Percentiles rank a stretch among this genome's conserved stretches.
These are phyloP conservation scores for Immersiella caudata DNA, from an alignment of 495 filamentous ascomycete species.

Conservation along the genomic window DNA sequence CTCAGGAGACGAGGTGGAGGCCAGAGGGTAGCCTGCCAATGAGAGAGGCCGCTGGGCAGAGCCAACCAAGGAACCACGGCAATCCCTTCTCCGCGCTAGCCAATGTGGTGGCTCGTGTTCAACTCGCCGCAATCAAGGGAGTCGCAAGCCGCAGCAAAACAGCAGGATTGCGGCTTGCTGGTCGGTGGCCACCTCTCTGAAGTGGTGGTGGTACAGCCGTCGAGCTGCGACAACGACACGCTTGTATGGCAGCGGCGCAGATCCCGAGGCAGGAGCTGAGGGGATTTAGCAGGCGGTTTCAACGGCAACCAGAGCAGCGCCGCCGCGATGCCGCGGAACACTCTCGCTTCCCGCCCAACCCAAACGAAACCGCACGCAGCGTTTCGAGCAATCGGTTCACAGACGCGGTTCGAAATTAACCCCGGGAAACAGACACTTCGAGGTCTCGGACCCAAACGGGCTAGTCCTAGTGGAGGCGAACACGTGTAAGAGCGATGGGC, in stretches of 20 bases:
- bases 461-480: neutral
- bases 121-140: constrained; percentile 8
- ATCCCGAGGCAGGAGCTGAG: neutral
- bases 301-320: constrained; percentile 27
- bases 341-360: constrained; percentile 16
- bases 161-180: neutral
- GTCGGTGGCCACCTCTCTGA: neutral
- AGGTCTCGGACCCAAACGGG: neutral
- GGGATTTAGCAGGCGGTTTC: constrained; percentile 33
- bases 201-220: too few relatives aligned
- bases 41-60: constrained; percentile 3
- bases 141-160: neutral
- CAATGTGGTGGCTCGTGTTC: constrained; percentile 16
- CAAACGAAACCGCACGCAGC: constrained; percentile 16
- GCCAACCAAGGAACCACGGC: constrained; percentile 16
- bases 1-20: constrained; percentile 29
- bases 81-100: constrained; percentile 16
- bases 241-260: constrained; percentile 18
- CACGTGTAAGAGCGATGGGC: neutral
- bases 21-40: constrained; percentile 26
- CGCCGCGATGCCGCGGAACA: neutral
- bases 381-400: constrained; percentile 18
- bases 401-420: constrained; percentile 7
- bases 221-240: neutral
- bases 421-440: neutral